Conservation (phyloP, 208 protist species). For the Wallacemonas sp. region DNA sequence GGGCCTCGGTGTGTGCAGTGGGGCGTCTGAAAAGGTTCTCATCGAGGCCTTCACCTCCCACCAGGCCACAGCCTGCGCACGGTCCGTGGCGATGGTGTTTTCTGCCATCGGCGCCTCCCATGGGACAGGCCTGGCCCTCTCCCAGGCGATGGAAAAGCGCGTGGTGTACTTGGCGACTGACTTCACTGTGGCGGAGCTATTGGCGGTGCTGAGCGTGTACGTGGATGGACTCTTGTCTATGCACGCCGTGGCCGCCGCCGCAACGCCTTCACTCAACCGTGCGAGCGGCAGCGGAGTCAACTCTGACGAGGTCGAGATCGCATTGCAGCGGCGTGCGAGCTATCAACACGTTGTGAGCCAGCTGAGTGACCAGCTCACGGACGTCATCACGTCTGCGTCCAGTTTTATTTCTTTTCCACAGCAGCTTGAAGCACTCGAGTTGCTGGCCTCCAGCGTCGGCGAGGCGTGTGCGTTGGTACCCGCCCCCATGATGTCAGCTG, state of each 20-base stretch:
- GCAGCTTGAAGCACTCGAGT: constrained; percentile 60
- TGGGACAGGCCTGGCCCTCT: constrained; percentile 27
- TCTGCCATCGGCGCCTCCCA: constrained; percentile 30
- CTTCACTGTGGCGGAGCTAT: constrained; percentile 76
- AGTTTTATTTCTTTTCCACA: constrained; percentile 56
- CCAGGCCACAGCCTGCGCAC: constrained; percentile 40
- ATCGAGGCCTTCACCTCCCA: constrained; percentile 37
- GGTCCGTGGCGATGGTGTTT: constrained; percentile 75
- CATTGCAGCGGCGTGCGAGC: constrained; percentile 41
- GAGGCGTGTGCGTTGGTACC: constrained; percentile 17
- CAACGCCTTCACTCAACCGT: neutral
- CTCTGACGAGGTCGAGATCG: constrained; percentile 30
- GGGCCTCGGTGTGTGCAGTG: constrained; percentile 20
- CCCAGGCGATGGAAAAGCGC: constrained; percentile 58
- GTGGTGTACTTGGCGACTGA: constrained; percentile 79
- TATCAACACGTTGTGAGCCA: constrained; percentile 49
- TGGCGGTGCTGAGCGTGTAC: constrained; percentile 72
- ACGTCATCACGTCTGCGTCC: constrained; percentile 50
- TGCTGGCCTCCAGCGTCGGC: constrained; percentile 35
- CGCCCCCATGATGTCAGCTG: neutral
- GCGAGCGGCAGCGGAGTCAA: neutral
- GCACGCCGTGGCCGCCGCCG: constrained; percentile 18
- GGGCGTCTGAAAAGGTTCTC: constrained; percentile 25
- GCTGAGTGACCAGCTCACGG: constrained; percentile 61
- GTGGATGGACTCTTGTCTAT: constrained; percentile 48